Evolutionary conservation across 768 basidiomycete species (phyloP).

Genomic region (Lactarius evosmus): DNA sequence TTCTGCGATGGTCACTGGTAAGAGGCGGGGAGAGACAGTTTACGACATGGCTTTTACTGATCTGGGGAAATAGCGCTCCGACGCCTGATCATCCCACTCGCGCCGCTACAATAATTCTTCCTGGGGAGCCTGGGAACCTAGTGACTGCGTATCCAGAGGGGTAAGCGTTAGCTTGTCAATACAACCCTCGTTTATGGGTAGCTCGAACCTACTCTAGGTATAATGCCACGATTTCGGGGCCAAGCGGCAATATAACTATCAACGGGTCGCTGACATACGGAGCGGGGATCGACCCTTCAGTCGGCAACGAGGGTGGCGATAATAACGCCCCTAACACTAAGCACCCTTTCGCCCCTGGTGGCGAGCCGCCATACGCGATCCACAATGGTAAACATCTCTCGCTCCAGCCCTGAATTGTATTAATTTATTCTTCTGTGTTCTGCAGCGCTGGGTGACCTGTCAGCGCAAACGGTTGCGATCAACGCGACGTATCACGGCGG

Average conservation of each 20-base stretch:
- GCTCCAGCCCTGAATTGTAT: background rate
- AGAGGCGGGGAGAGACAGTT: background rate
- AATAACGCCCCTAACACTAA: slow-evolving; percentile 32
- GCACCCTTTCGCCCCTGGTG: slow-evolving; percentile 51
- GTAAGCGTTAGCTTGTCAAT: slow-evolving; percentile 35
- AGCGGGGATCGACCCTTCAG: slow-evolving; percentile 27
- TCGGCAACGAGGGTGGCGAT: background rate
- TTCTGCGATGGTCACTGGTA: slow-evolving; percentile 54
- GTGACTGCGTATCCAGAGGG: slow-evolving; percentile 68
- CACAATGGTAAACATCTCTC: slow-evolving; percentile 55
- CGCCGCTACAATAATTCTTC: slow-evolving; percentile 51
- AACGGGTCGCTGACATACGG: slow-evolving; percentile 60
- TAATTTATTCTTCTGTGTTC: background rate
- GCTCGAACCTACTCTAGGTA: slow-evolving; percentile 43
- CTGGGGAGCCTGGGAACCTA: slow-evolving; percentile 51
- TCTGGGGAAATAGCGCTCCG: slow-evolving; percentile 45
- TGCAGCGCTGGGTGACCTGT: slow-evolving; percentile 52
- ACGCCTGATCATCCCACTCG: slow-evolving; percentile 55
- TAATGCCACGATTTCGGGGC: slow-evolving; percentile 56
- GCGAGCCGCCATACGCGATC: slow-evolving; percentile 63
- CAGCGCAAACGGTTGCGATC: slow-evolving; percentile 55
- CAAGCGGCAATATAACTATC: slow-evolving; percentile 72
- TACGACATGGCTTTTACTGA: background rate
- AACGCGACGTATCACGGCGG: slow-evolving; percentile 70
- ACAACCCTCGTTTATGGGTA: background rate